phyloP scores from a whole-genome alignment of 140 eudicot genomes.

The Bidens hawaiensis region DNA sequence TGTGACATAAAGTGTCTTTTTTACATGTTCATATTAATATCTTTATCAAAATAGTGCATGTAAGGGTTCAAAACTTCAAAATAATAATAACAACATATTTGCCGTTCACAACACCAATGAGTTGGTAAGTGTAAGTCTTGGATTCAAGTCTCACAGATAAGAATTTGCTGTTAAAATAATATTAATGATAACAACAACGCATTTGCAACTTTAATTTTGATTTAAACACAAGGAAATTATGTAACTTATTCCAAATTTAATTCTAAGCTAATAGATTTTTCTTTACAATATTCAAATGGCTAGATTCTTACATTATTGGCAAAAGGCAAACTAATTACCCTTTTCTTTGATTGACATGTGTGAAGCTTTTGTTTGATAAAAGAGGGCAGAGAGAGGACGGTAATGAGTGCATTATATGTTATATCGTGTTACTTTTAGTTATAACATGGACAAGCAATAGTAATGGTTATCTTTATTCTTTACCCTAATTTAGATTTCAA shows the following conservation, averaged over 20 bases:
- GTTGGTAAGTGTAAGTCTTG: no score
- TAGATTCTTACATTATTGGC: conserved; percentile 3
- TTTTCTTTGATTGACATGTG: conserved; percentile 19
- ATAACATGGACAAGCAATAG: conserved; percentile 1
- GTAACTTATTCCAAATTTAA: not conserved
- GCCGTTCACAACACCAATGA: no score
- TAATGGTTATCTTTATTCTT: not conserved
- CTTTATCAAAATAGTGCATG: no score
- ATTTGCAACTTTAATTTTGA: not conserved
- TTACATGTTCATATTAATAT: no score
- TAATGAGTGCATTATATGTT: not conserved
- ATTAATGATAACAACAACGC: no score
- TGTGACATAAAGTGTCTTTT: no score
- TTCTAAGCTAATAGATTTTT: not conserved
- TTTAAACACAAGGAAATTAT: no score
- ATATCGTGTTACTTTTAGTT: conserved; percentile 3
- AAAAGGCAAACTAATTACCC: not conserved
- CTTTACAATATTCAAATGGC: not conserved
- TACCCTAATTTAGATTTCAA: no score
- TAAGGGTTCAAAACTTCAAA: no score
- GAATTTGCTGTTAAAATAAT: no score
- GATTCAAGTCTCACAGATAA: no score
- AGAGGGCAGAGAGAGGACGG: conserved; percentile 2
- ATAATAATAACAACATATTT: no score
- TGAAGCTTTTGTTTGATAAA: conserved; percentile 20